Base-by-base conservation (phyloP, 306 rosid species). In the Quercus alba region DNA sequence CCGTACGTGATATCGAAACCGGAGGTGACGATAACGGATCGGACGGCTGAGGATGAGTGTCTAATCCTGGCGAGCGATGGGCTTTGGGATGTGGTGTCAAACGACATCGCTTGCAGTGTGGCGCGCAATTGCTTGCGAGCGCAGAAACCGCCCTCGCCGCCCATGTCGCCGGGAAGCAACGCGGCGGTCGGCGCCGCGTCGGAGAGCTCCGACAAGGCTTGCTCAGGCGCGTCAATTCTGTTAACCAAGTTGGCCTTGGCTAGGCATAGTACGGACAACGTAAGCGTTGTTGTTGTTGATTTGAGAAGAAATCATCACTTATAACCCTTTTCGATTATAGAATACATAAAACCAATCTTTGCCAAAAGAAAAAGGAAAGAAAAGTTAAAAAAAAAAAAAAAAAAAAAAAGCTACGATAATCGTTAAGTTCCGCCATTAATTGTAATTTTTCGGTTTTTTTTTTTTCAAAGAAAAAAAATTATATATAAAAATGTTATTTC, bases 1-100 rank as follows among this genome's bases (percentile, higher is more conserved):
- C 98, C 98, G 2, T 95, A 84, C 70, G 99, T 95, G 77, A 95
- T 91, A 15, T 76, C 97, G 5, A 92, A 91, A n/a, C 99, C 99
- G 41, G 98, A 95, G 82, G 98, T 95, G 71, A 90, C 83, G 72
- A 81, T 87, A 14, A 90, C 80, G 54, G 92, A 91, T 20, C 86
- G 98, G 46, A 86, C 81, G 5, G 86, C 59, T 17, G 96, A 82
- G 28, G 99, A 95, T 6, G 98, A 95, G 80, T 95, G 97, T 74
- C 64, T 95, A 61, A 89, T 95, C 14, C 35, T 95, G 23, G 99
- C 97, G 1, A 94, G 93, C 77, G 99, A 95, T 21, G 99, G 99
- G 3, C 57, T 95, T 3, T 95, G 99, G 99, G 99, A 95, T 46
- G 97, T 95, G 57, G 94, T 95, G 1, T 82, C 95, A 1, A 95